Evolutionary conservation across 345 rosid genomes (phyloP).

Genomic region (Euphorbia peplus): DNA sequence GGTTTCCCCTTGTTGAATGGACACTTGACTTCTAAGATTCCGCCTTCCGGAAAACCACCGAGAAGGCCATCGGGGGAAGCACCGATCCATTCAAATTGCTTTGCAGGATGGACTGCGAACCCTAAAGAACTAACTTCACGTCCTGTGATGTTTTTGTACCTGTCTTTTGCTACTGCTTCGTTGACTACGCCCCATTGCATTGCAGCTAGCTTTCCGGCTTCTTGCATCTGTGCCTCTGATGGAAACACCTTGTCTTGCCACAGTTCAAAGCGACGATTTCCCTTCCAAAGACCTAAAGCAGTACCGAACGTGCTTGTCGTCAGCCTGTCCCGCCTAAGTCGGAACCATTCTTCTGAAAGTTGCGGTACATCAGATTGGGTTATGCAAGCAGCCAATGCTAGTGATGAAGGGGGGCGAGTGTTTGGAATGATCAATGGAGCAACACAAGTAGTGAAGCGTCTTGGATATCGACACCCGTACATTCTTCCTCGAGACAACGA

Average conservation of each 20-base stretch:
- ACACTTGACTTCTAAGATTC: slow-evolving; percentile 87
- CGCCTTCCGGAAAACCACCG: slow-evolving; percentile 52
- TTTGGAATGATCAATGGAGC: slow-evolving; percentile 28
- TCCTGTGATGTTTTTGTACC: slow-evolving; percentile 70
- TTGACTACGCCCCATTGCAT: slow-evolving; percentile 86
- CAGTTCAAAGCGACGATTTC: slow-evolving; percentile 68
- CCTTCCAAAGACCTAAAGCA: slow-evolving; percentile 92
- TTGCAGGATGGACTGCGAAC: slow-evolving; percentile 67
- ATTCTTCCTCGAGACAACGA: slow-evolving; percentile 21
- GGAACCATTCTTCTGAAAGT: slow-evolving; percentile 95
- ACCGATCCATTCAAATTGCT: slow-evolving; percentile 69
- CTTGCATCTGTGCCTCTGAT: slow-evolving; percentile 30
- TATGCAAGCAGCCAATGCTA: slow-evolving; percentile 38
- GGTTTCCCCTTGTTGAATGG: slow-evolving; percentile 96
- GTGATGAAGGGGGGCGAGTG: slow-evolving; percentile 37
- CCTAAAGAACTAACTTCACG: slow-evolving; percentile 65
- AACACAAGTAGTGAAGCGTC: slow-evolving; percentile 29
- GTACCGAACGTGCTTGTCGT: slow-evolving; percentile 96
- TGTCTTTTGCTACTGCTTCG: slow-evolving; percentile 67
- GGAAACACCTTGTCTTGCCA: slow-evolving; percentile 87
- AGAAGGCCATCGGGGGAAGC: slow-evolving; percentile 95
- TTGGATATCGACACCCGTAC: slow-evolving; percentile 22
- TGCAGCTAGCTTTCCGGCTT: slow-evolving; percentile 45
- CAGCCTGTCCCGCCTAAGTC: slow-evolving; percentile 67
- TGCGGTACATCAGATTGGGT: slow-evolving; percentile 61